These are phyloP conservation scores for Gynochthodes officinalis DNA, from an alignment of 257 asterid species.

Conservation along the genomic window DNA sequence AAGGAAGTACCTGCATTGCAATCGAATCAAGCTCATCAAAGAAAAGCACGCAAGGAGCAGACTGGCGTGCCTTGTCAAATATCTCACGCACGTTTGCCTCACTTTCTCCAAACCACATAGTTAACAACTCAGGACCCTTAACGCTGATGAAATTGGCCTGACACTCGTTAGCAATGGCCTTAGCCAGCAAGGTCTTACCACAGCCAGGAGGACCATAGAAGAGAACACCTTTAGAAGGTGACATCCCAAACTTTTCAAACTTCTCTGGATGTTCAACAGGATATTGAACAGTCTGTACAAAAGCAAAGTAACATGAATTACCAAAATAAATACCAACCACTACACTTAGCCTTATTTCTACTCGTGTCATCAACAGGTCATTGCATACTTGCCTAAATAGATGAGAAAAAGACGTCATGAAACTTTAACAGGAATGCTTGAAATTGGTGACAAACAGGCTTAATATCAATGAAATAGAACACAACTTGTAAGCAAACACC, in stretches of 20 bases:
- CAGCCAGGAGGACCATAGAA: conserved; percentile 4
- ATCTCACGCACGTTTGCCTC: conserved; percentile 1
- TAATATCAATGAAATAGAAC: too few relatives aligned
- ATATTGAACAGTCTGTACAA: not conserved
- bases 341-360: too few relatives aligned
- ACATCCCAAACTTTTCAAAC: not conserved
- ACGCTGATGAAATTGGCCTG: not conserved
- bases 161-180: conserved; percentile 8
- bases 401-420: too few relatives aligned
- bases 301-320: too few relatives aligned
- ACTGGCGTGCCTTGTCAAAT: not conserved
- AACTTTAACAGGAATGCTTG: too few relatives aligned
- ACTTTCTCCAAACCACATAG: conserved; percentile 5
- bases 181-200: not conserved
- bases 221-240: conserved; percentile 4
- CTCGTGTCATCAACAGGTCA: too few relatives aligned
- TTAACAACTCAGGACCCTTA: not conserved
- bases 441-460: too few relatives aligned
- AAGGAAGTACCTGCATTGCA: not conserved
- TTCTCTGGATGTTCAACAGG: conserved; percentile 4
- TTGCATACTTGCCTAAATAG: too few relatives aligned
- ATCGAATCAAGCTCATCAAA: not conserved
- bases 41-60: conserved; percentile 4
- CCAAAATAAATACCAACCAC: not conserved
- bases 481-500: too few relatives aligned